These are phyloP conservation scores for Pestalotiopsis sp. DNA, from an alignment of 2,329 filamentous ascomycete genomes.

Conservation along the genomic window DNA sequence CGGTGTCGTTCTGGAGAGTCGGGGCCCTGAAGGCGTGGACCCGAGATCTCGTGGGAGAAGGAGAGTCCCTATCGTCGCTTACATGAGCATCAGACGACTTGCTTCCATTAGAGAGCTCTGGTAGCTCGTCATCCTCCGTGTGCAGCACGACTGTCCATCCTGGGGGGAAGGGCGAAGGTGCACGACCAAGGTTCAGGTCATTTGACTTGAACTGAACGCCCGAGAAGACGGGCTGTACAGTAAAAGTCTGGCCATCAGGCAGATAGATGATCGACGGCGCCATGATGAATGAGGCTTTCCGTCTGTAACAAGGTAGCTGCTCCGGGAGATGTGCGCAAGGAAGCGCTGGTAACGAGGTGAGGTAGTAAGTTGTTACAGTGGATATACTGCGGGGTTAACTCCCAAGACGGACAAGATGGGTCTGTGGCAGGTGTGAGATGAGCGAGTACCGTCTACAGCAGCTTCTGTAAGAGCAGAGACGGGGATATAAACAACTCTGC, in stretches of 20 bases:
- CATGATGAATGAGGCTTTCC: constrained; percentile 20
- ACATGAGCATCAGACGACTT: constrained; percentile 27
- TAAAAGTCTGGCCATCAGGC: constrained; percentile 85
- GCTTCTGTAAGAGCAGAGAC: background rate
- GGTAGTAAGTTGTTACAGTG: background rate
- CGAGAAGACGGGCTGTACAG: constrained; percentile 85
- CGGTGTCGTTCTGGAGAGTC: constrained; percentile 75
- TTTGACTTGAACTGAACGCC: constrained; percentile 87
- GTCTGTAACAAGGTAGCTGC: background rate
- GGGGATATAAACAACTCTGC: background rate
- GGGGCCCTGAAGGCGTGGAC: constrained; percentile 72
- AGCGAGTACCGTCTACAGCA: background rate
- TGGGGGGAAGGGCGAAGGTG: constrained; percentile 74
- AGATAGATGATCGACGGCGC: constrained; percentile 61
- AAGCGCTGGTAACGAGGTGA: background rate
- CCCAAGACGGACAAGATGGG: background rate
- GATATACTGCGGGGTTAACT: constrained; percentile 3
- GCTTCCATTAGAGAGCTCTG: constrained; percentile 18
- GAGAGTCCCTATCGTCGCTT: constrained; percentile 33
- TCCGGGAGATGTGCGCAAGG: background rate
- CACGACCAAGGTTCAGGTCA: constrained; percentile 61
- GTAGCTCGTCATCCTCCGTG: constrained; percentile 52
- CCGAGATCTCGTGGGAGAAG: constrained; percentile 27
- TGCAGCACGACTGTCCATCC: constrained; percentile 91
- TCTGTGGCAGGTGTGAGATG: background rate